Conservation (phyloP, 2,329 filamentous ascomycete genomes). For the Ophiostoma sp. region DNA sequence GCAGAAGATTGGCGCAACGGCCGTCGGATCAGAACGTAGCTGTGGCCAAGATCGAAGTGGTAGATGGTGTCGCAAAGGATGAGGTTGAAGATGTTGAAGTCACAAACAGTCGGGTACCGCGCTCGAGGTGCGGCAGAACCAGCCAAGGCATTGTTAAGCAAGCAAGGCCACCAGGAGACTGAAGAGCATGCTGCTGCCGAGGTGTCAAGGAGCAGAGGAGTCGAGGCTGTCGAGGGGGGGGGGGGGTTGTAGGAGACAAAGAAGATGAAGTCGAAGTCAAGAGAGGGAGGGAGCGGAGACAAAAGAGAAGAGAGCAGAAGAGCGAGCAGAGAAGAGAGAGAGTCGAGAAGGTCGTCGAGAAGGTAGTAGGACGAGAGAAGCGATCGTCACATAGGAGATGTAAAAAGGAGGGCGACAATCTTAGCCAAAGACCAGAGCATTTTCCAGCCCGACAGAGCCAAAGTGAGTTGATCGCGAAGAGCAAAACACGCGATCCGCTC, state of each 20-base stretch:
- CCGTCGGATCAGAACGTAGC: not conserved
- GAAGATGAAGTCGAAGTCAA: not conserved
- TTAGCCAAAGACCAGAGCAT: slow-evolving; percentile 11
- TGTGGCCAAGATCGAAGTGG: not conserved
- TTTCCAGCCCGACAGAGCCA: slow-evolving; percentile 5
- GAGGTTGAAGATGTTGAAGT: slow-evolving; percentile 1
- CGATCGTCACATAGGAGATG: not conserved
- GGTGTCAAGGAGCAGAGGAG: not conserved
- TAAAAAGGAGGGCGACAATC: not conserved
- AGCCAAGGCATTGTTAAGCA: slow-evolving; percentile 23
- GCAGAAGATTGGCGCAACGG: not conserved
- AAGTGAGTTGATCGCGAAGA: slow-evolving; percentile 19
- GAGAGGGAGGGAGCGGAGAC: not conserved
- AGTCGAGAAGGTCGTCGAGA: not conserved
- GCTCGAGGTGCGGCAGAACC: slow-evolving; percentile 20
- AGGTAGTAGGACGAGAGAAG: not conserved
- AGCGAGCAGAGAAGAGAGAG: not conserved
- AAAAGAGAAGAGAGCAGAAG: not conserved
- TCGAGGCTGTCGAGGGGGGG: not conserved
- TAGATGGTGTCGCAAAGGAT: not conserved
- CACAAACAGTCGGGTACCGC: slow-evolving; percentile 20
- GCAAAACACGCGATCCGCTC: slow-evolving; percentile 21
- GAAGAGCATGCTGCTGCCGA: not conserved
- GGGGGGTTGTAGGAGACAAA: not conserved
- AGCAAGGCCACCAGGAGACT: slow-evolving; percentile 7